Percentiles rank a stretch among this genome's conserved stretches.
phyloP scores from a whole-genome alignment of 2,329 filamentous ascomycete species.

The Lojkania enalia region DNA sequence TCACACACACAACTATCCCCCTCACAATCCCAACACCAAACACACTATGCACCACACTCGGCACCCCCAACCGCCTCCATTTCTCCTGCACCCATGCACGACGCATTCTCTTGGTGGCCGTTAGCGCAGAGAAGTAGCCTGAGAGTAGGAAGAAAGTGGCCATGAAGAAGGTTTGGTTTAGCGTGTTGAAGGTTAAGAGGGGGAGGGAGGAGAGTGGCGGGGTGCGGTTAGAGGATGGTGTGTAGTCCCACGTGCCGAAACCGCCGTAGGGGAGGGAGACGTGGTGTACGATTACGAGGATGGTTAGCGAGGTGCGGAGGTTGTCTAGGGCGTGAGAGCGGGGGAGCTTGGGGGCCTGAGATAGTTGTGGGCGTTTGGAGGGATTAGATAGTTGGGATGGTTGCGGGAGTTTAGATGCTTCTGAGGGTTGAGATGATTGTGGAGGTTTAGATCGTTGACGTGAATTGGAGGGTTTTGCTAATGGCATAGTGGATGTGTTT shows the following conservation, averaged over 20 bases:
- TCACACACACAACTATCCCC: conserved; percentile 5
- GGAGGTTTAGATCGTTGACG: too few relatives aligned
- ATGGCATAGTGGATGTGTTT: too few relatives aligned
- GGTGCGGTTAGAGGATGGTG: conserved; percentile 5
- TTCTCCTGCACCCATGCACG: conserved; percentile 15
- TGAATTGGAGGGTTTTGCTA: too few relatives aligned
- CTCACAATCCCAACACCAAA: conserved; percentile 5
- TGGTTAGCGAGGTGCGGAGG: conserved; percentile 24
- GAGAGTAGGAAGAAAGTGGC: conserved; percentile 25
- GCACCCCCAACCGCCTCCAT: conserved; percentile 21
- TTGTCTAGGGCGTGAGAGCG: conserved; percentile 20
- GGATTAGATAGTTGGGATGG: too few relatives aligned
- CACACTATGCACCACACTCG: conserved; percentile 16
- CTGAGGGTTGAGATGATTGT: too few relatives aligned
- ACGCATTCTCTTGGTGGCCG: conserved; percentile 7
- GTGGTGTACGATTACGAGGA: conserved; percentile 25
- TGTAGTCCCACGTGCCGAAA: conserved; percentile 18
- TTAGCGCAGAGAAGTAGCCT: conserved; percentile 21
- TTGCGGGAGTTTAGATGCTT: too few relatives aligned
- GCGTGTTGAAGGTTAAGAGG: conserved; percentile 17
- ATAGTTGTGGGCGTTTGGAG: too few relatives aligned
- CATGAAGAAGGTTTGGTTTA: conserved; percentile 29
- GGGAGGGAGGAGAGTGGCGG: conserved; percentile 6
- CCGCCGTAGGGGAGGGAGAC: conserved; percentile 24
- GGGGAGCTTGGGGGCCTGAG: too few relatives aligned